These are phyloP conservation scores for Mycosarcoma mackinlayi DNA, from an alignment of 1,284 basidiomycete species.

Conservation along the genomic window DNA sequence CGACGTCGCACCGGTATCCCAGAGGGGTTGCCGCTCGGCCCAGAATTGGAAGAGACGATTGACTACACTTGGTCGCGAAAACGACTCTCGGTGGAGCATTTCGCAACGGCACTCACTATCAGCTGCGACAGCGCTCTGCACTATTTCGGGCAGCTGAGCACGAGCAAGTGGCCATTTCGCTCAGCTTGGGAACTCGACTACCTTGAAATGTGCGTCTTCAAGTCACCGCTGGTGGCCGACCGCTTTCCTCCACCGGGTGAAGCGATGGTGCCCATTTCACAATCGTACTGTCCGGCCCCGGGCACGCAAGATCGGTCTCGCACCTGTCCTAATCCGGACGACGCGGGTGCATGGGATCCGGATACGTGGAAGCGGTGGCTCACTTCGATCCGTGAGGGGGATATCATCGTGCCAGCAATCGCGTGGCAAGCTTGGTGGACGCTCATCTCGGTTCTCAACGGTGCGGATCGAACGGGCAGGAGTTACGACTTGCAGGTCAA, in stretches of 20 bases:
- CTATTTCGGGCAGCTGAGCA: slow-evolving; percentile 47
- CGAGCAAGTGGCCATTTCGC: slow-evolving; percentile 43
- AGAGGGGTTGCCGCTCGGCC: slow-evolving; percentile 51
- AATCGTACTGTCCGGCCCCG: slow-evolving; percentile 39
- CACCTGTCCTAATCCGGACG: slow-evolving; percentile 57
- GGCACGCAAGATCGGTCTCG: slow-evolving; percentile 39
- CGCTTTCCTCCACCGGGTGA: slow-evolving; percentile 62
- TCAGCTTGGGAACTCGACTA: slow-evolving; percentile 67
- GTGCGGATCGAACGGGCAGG: slow-evolving; percentile 59
- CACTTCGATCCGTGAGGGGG: slow-evolving; percentile 44
- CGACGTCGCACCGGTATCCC: slow-evolving; percentile 59
- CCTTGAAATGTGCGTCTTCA: slow-evolving; percentile 63
- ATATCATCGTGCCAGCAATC: slow-evolving; percentile 60
- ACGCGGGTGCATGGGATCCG: slow-evolving; percentile 50
- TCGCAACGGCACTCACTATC: slow-evolving; percentile 56
- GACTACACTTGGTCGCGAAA: slow-evolving; percentile 64
- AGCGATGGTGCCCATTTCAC: slow-evolving; percentile 35
- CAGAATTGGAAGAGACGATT: slow-evolving; percentile 53
- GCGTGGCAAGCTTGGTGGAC: slow-evolving; percentile 67
- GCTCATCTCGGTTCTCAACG: slow-evolving; percentile 63
- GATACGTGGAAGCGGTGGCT: slow-evolving; percentile 59
- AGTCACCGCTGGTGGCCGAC: slow-evolving; percentile 49
- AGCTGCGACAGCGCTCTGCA: slow-evolving; percentile 48
- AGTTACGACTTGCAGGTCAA: slow-evolving; percentile 63
- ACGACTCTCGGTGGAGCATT: slow-evolving; percentile 47